Evolutionary conservation across 257 asterid genomes (phyloP).

Genomic region (Ligustrum vulgare): DNA sequence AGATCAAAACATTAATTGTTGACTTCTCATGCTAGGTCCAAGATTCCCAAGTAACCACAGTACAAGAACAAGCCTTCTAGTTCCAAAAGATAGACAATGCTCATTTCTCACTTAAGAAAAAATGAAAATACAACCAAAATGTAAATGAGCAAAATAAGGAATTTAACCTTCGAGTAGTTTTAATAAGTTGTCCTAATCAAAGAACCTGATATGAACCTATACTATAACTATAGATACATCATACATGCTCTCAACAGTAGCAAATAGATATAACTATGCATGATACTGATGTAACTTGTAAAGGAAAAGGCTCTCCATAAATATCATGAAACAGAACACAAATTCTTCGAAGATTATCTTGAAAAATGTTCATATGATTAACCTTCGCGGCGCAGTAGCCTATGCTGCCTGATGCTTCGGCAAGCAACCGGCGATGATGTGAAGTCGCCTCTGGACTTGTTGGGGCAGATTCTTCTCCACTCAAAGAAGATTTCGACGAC

Average conservation of each 20-base stretch:
- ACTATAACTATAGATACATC: not conserved
- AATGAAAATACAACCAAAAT: conserved; percentile 3
- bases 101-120: conserved; percentile 4
- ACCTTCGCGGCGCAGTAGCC: conserved; percentile 67
- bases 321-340: not conserved
- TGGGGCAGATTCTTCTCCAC: conserved; percentile 25
- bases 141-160: not conserved
- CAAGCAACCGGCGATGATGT: conserved; percentile 53
- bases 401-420: conserved; percentile 40
- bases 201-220: not conserved
- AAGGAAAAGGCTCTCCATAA: not conserved
- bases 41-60: conserved; percentile 14
- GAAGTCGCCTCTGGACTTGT: conserved; percentile 24
- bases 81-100: not conserved
- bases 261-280: not conserved
- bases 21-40: not conserved
- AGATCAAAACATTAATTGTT: not conserved
- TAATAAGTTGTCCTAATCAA: not conserved
- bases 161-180: not conserved
- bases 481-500: conserved; percentile 22
- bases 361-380: not conserved
- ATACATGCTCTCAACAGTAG: not conserved
- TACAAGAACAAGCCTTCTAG: not conserved
- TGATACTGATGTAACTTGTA: not conserved
- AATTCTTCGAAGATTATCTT: not conserved